Conservation (phyloP, 2,329 filamentous ascomycete genomes). For the Paecilomyces fulvus region DNA sequence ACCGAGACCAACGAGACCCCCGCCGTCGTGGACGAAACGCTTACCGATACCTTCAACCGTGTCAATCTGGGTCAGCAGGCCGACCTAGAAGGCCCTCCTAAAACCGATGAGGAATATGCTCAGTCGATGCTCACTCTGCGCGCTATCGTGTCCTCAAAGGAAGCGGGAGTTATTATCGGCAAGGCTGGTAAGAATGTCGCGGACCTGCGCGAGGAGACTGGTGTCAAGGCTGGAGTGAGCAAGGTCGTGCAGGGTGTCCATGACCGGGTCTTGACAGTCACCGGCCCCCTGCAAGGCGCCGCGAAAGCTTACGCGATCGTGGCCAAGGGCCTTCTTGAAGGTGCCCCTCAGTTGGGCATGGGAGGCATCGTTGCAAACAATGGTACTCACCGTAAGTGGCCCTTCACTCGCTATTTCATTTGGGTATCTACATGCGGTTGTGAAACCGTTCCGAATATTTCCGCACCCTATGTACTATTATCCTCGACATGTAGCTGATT, state of each 20-base stretch:
- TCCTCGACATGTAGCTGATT: neutral
- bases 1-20: constrained; percentile 49
- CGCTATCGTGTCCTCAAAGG: constrained; percentile 97
- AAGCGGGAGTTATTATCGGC: constrained; percentile 97
- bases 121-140: constrained; percentile 86
- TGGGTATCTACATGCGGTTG: neutral
- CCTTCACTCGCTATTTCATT: constrained; percentile 2
- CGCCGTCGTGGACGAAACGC: constrained; percentile 52
- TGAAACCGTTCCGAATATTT: neutral
- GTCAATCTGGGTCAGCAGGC: constrained; percentile 55
- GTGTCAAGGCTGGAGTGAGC: constrained; percentile 95
- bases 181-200: constrained; percentile 98
- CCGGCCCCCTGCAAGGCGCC: constrained; percentile 78
- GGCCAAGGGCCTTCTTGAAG: constrained; percentile 81
- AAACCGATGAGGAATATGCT: constrained; percentile 95
- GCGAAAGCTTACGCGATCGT: constrained; percentile 90
- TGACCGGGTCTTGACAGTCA: constrained; percentile 93
- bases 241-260: constrained; percentile 98
- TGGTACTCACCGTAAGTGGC: constrained; percentile 81
- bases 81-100: constrained; percentile 71
- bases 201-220: constrained; percentile 92
- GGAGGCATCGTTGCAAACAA: constrained; percentile 78
- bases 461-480: neutral
- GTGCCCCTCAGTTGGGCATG: constrained; percentile 92
- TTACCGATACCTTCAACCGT: constrained; percentile 55